phyloP scores from a whole-genome alignment of 2,329 filamentous ascomycete genomes.

The Cladorrhinum sp. region DNA sequence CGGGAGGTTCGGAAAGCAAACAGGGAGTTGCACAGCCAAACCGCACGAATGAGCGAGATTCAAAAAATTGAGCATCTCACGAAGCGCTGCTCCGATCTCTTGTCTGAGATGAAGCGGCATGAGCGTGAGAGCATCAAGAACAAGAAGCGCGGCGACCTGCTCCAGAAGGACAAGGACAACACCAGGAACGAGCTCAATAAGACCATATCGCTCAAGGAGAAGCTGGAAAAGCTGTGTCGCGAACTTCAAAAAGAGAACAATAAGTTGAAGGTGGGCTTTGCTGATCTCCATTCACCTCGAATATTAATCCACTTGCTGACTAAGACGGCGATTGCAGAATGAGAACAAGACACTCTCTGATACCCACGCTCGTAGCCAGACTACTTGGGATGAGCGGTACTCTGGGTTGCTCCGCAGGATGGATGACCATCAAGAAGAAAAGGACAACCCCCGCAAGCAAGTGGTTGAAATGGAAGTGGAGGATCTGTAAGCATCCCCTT shows the following conservation, averaged over 20 bases:
- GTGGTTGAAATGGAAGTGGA: slow-evolving; percentile 84
- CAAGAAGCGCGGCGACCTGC: slow-evolving; percentile 87
- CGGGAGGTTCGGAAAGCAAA: slow-evolving; percentile 93
- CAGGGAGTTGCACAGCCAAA: slow-evolving; percentile 80
- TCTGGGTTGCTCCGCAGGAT: slow-evolving; percentile 78
- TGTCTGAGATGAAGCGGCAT: slow-evolving; percentile 91
- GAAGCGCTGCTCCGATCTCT: slow-evolving; percentile 84
- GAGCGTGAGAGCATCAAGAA: slow-evolving; percentile 94
- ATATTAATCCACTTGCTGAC: slow-evolving; percentile 14
- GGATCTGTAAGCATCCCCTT: slow-evolving; percentile 63
- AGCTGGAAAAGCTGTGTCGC: slow-evolving; percentile 91
- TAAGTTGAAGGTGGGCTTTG: slow-evolving; percentile 76
- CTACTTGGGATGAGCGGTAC: slow-evolving; percentile 81
- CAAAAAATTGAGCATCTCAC: slow-evolving; percentile 88
- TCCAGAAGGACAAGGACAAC: slow-evolving; percentile 96
- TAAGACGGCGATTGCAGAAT: slow-evolving; percentile 52
- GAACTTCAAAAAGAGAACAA: slow-evolving; percentile 97
- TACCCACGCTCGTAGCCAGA: slow-evolving; percentile 75
- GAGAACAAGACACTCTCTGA: slow-evolving; percentile 92
- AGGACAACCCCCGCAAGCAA: slow-evolving; percentile 76
- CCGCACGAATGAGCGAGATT: slow-evolving; percentile 88
- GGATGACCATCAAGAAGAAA: slow-evolving; percentile 83
- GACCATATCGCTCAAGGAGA: slow-evolving; percentile 87
- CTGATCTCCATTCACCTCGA: background rate
- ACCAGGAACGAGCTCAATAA: slow-evolving; percentile 85